Evolutionary conservation across 1,139 yeast species (phyloP), one percentile per base, ranked within the genome.

Genomic region (Kazachstania sp.): DNA sequence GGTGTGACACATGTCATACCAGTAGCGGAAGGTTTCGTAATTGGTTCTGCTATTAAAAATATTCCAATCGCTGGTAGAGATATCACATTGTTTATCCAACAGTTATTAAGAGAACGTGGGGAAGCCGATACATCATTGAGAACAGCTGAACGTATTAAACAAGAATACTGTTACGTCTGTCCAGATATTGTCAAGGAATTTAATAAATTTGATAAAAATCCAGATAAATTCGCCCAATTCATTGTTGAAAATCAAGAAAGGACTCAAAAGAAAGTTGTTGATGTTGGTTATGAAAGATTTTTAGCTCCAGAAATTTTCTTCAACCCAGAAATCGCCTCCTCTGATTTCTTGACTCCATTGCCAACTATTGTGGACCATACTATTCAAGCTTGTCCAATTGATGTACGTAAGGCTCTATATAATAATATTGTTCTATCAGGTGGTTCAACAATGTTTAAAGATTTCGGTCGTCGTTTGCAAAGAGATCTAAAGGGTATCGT

Each of bases 1-100:
- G 96, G 96, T 72, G 96, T 92, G 2, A 92, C 99, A 9, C 99
- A 92, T 67, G 98, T 92, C 45, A 92, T 94, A 52, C 98, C 99
- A 12, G 99, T 92, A 37, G 99, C 98, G 19, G 99, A 92, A 70
- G 99, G 99, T 48, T 92, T 92, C 64, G 98, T 94, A 38, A 92
- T 92, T 66, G 98, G 97, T 8, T 82, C 95, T 13, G 96, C 97
- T 41, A 92, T 92, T 65, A 92, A 94, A 65, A 90, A 92, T 66
- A 88, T 92, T 52, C 99, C 99, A 48, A 83, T 92, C 67, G 99
- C 99, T 1, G 99, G 99, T 59, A 81, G 98, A 69, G 98, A 94
- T 66, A 90, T 92, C 62, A 92, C 98, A 5, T 76, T 81, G 57
- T 92, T 94, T 66, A 90, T 92, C 57, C 99, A 92, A 71, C 81